These are phyloP conservation scores for Senna tora DNA, from an alignment of 306 rosid genomes.

Conservation along the genomic window DNA sequence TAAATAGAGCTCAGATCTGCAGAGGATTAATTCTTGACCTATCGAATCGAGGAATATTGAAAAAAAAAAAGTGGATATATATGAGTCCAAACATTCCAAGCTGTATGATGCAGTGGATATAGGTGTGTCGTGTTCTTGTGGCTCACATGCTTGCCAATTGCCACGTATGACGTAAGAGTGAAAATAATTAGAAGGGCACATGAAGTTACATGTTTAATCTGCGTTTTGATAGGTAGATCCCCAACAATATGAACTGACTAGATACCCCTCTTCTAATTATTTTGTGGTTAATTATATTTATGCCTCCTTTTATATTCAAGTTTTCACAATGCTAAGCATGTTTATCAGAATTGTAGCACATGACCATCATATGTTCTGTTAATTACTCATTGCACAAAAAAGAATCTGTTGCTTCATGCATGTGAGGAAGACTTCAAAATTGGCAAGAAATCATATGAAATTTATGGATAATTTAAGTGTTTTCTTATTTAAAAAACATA, in stretches of 20 bases:
- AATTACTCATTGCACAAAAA: background rate
- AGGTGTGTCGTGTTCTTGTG: constrained; percentile 9
- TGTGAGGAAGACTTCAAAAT: background rate
- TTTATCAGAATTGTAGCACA: constrained; percentile 39
- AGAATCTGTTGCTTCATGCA: constrained; percentile 29
- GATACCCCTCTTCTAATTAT: background rate
- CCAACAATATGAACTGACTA: constrained; percentile 25
- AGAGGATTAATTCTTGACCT: no score
- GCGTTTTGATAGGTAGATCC: constrained; percentile 35
- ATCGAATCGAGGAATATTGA: no score
- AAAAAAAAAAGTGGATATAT: background rate
- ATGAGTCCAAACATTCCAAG: constrained; percentile 26
- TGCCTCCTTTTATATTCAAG: constrained; percentile 8
- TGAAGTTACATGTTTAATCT: constrained; percentile 27
- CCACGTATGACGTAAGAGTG: constrained; percentile 18
- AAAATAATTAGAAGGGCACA: constrained; percentile 12
- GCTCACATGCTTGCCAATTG: constrained; percentile 32
- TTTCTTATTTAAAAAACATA: no score
- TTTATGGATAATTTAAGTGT: no score
- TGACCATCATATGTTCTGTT: constrained; percentile 40
- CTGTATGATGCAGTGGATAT: background rate
- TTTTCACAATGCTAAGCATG: constrained; percentile 18
- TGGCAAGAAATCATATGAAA: background rate
- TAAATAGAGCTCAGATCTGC: no score
- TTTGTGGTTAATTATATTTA: background rate